Conservation (phyloP, 768 basidiomycete genomes). For the Pisolithus marmoratus region DNA sequence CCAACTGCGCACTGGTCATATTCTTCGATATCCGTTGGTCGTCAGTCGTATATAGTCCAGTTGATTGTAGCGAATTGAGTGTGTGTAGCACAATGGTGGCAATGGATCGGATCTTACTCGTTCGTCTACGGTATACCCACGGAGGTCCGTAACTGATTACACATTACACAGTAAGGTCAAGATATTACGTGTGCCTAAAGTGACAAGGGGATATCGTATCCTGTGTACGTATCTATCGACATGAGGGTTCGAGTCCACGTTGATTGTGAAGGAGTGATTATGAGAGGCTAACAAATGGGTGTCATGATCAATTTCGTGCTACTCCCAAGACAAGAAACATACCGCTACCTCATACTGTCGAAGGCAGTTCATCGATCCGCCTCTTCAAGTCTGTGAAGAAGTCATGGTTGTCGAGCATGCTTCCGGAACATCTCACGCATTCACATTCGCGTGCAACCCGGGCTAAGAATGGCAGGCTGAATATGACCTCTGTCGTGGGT, state of each 20-base stretch:
- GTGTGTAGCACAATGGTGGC: background rate
- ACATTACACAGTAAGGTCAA: background rate
- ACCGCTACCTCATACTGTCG: conserved; percentile 31
- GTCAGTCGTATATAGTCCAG: background rate
- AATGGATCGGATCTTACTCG: conserved; percentile 14
- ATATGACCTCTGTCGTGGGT: conserved; percentile 56
- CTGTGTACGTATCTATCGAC: too few relatives aligned
- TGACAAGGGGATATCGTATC: too few relatives aligned
- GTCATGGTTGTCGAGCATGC: conserved; percentile 56
- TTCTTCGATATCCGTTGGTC: conserved; percentile 10
- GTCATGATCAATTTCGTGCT: too few relatives aligned
- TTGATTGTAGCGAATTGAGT: background rate
- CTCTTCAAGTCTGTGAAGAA: conserved; percentile 51
- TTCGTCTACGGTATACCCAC: background rate
- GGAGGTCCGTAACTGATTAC: background rate
- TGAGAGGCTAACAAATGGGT: too few relatives aligned
- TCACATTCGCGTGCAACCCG: conserved; percentile 43
- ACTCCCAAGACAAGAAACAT: background rate
- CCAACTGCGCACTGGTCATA: conserved; percentile 73
- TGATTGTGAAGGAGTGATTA: too few relatives aligned
- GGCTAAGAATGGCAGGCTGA: conserved; percentile 55
- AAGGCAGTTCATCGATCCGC: conserved; percentile 49
- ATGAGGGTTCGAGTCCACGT: too few relatives aligned
- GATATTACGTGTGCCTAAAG: too few relatives aligned
- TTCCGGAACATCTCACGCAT: conserved; percentile 61